Evolutionary conservation across 306 rosid genomes (phyloP), one percentile per base, ranked within the genome.

Genomic region (Geum urbanum): DNA sequence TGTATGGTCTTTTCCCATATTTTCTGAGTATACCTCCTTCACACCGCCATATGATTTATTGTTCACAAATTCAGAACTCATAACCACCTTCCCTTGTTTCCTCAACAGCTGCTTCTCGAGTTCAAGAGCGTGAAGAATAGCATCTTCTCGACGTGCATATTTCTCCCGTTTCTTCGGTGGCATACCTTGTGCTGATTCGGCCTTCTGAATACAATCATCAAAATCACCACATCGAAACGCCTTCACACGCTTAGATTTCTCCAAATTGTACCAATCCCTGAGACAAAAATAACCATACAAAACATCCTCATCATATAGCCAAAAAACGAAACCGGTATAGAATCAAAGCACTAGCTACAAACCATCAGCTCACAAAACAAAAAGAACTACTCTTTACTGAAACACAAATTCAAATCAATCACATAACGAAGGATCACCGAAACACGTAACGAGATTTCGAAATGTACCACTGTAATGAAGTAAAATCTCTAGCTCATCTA

Each of bases 251-350:
- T 92, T 92, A 46, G 98, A 92, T 77, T 92, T 92, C 80, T 92
- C 98, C 82, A 92, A 82, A 80, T 92, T 92, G 85, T 92, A 92
- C 98, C 98, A 92, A 77, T 92, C 98, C 58, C 98, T 92, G 82
- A 73, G 44, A 67, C 1, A 71, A 56, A 82, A 20, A 72, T 74
- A 76, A 79, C 69, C 40, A 32, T 32, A 32, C 37, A 76, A 69
- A 75, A 57, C 68, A 77, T 75, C 67, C 7, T 65, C 67, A 63
- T 7, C 54, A 61, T 19, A 15, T 32, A 32, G 3, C 37, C 37
- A 18, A 7, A 58, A 58, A 58, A 58, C 9, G 54, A 16, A 44
- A 40, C 48, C 47, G 11, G n/a, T 57, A 27, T 32, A 15, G 9
- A 39, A 67, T 9, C 59, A 20, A 47, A 67, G 63, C 32, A 75